Evolutionary conservation across 2,329 filamentous ascomycete species (phyloP), one percentile per base, ranked within the genome.

Genomic region (Phialophora macrospora): DNA sequence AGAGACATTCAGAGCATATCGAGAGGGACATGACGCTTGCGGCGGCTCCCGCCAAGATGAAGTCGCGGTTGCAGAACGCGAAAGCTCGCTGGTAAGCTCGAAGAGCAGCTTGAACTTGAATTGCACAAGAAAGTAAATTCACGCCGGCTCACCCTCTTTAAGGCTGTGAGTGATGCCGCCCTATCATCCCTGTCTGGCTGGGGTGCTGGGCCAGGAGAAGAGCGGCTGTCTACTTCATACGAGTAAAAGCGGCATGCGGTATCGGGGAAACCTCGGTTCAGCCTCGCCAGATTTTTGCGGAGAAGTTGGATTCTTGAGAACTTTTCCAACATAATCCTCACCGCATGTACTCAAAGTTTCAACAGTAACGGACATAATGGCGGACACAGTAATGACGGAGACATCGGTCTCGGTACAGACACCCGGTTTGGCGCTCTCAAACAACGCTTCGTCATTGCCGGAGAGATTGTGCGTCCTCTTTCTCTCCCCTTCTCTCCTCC

Each of bases 381-480:
- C 49, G 44, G 64, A 65, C 58, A 64, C 60, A 20, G 48, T 32
- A 7, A 69, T 69, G 67, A 48, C 55, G 5, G 64, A 65, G 4
- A 55, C 49, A 4, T 60, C 32, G 7, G 34, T 41, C 11, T 17
- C 60, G 14, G 14, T 49, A n/a, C 48, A 22, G 7, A 12, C 55
- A 1, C 49, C 38, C 7, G 34, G 28, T 8, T 24, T 52, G n/a
- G 32, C 48, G 4, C 17, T 49, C 17, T 34, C 41, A 6, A 14
- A 30, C 8, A 44, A 32, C 14, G n/a, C 56, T 22, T 32, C 28
- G 17, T 60, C 71, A 62, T 80, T 79, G 71, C 68, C 73, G 14
- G 76, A 80, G 71, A 78, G 75, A 77, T 73, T 80, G 79, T 81
- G 74, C 68, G 78, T 68, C 60, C 24, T 26, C 4, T 32, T 48